These are phyloP conservation scores for Jaapia argillacea DNA, from an alignment of 768 basidiomycete species.

Conservation along the genomic window DNA sequence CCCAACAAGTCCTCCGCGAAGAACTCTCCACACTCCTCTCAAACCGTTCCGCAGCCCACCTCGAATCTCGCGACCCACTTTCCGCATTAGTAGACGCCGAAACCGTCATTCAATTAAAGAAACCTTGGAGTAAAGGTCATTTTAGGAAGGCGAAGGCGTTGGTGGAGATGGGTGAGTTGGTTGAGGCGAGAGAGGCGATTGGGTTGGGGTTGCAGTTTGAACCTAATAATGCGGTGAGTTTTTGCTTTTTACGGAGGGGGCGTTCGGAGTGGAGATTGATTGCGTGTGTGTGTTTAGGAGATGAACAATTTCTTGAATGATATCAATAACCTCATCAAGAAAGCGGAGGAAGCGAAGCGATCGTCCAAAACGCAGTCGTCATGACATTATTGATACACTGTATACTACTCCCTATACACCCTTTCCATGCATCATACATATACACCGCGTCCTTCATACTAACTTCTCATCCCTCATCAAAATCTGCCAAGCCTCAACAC, in stretches of 20 bases:
- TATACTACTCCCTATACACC: not conserved
- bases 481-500: conserved; percentile 46
- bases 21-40: conserved; percentile 86
- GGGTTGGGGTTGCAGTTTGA: conserved; percentile 83
- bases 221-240: conserved; percentile 42
- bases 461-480: conserved; percentile 13
- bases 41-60: conserved; percentile 85
- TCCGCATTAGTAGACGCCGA: conserved; percentile 85
- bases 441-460: not conserved
- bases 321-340: not conserved
- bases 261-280: not conserved
- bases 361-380: not conserved
- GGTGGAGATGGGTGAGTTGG: conserved; percentile 51
- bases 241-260: not conserved
- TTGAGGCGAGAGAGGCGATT: conserved; percentile 78
- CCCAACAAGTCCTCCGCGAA: conserved; percentile 73
- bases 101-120: conserved; percentile 73
- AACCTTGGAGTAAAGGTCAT: conserved; percentile 92
- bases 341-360: not conserved
- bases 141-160: conserved; percentile 91
- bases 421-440: not conserved
- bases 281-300: too few relatives aligned
- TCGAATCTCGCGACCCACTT: conserved; percentile 65
- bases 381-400: not conserved
- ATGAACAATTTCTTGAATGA: not conserved